Conservation (phyloP, 768 basidiomycete species). For the Termitomyces bulborhizus region DNA sequence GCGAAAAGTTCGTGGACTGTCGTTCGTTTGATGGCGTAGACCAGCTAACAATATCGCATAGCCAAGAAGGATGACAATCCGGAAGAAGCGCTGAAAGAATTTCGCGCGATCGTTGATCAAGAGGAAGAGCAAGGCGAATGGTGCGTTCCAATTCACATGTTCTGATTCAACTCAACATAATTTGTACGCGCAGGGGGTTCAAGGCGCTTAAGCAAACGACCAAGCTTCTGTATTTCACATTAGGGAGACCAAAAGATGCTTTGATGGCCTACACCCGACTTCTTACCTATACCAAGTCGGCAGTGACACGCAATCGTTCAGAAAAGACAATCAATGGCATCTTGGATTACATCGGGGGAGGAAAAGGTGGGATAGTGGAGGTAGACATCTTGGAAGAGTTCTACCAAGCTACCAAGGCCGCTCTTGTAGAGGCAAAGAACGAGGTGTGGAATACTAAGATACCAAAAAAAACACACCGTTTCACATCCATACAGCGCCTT, state of each 20-base stretch:
- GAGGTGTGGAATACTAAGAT: conserved; percentile 50
- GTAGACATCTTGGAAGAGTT: conserved; percentile 90
- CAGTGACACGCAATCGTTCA: conserved; percentile 92
- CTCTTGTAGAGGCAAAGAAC: conserved; percentile 91
- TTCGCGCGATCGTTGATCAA: conserved; percentile 80
- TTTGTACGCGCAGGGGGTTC: conserved; percentile 71
- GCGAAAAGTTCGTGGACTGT: conserved; percentile 72
- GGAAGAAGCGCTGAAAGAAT: conserved; percentile 87
- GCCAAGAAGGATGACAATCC: conserved; percentile 94
- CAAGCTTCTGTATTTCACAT: conserved; percentile 80
- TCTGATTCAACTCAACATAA: neutral
- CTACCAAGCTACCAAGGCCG: conserved; percentile 89
- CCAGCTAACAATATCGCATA: conserved; percentile 23
- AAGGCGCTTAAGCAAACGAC: conserved; percentile 98
- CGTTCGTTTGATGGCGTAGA: neutral
- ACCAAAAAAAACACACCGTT: neutral
- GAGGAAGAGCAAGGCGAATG: conserved; percentile 95
- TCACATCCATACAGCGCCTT: conserved; percentile 54
- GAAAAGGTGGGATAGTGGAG: conserved; percentile 70
- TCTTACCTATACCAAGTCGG: conserved; percentile 90
- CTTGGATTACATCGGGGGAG: conserved; percentile 93
- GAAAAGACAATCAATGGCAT: conserved; percentile 99
- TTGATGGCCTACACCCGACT: conserved; percentile 81
- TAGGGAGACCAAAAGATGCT: conserved; percentile 79
- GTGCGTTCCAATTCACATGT: conserved; percentile 34